Evolutionary conservation across 129 eudicot genomes (phyloP), one percentile per base, ranked within the genome.

Genomic region (Helianthus tuberosus): DNA sequence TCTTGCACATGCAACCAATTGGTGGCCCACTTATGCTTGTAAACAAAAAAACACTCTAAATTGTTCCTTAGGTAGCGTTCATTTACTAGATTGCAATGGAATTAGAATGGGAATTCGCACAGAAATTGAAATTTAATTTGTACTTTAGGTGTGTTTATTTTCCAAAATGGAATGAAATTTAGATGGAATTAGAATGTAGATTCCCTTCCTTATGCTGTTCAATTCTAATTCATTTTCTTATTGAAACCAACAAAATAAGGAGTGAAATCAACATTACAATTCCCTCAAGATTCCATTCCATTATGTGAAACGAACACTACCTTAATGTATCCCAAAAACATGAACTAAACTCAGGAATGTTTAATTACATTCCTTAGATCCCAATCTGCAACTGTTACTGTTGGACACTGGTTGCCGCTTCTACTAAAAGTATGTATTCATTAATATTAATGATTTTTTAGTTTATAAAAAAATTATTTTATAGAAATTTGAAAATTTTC

Each of bases 401-500:
- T 94, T 69, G n/a, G n/a, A n/a, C n/a, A n/a, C n/a, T n/a, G 97
- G 98, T 85, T 88, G 36, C 88, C 97, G 38, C 96, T 94, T 79
- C 86, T 94, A 35, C 81, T 90, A 59, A 94, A 90, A 89, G 98
- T 89, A 80, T 47, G 85, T 67, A 20, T 17, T 70, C 47, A 20
- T 75, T 36, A 10, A 39, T 48, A 1, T 50, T 60, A 54, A 9
- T 46, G 20, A 36, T 47, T 59, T 65, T 47, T 49, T 11, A 13
- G 11, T 58, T 64, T 47, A 71, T 66, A 41, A 41, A 65, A 48
- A 50, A 36, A 11, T 48, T 64, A 41, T 73, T n/a, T 60, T 10
- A n/a, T 46, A 49, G 69, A 51, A 47, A 11, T n/a, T 48, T 62
- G 41, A 69, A 27, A 27, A 20, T 20, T 20, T 20, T 20, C 29